These are phyloP conservation scores for Eimeria necatrix DNA, from an alignment of 169 alveolate genomes.

Conservation along the genomic window DNA sequence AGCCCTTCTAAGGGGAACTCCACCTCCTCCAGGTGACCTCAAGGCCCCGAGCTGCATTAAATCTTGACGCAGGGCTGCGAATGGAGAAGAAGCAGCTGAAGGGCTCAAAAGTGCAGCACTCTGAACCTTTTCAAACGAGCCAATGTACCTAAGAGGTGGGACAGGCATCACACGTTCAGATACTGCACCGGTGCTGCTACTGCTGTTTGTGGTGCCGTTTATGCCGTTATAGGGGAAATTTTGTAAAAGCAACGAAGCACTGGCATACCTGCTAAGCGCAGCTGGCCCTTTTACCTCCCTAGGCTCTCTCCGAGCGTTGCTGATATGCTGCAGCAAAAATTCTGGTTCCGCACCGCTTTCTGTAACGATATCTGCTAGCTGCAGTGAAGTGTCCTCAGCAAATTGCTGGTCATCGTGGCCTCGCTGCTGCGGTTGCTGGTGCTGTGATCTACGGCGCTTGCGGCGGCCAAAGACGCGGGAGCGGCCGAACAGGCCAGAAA, in stretches of 20 bases:
- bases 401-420: background rate
- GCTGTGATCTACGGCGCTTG: conserved; percentile 55
- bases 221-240: background rate
- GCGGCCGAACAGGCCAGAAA: background rate
- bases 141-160: background rate
- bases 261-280: conserved; percentile 16
- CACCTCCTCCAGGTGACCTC: conserved; percentile 7
- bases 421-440: conserved; percentile 33
- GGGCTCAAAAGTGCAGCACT: background rate
- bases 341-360: conserved; percentile 14
- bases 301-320: background rate
- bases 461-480: conserved; percentile 50
- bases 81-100: conserved; percentile 7
- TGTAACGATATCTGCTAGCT: background rate
- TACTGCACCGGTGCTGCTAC: background rate
- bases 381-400: conserved; percentile 15
- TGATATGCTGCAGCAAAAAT: conserved; percentile 4
- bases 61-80: conserved; percentile 40
- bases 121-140: background rate
- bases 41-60: conserved; percentile 21
- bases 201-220: background rate
- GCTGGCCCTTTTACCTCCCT: background rate
- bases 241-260: background rate
- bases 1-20: background rate
- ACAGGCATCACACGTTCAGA: background rate